Conservation (phyloP, 1,284 basidiomycete species). For the Sphagnurus paluster region DNA sequence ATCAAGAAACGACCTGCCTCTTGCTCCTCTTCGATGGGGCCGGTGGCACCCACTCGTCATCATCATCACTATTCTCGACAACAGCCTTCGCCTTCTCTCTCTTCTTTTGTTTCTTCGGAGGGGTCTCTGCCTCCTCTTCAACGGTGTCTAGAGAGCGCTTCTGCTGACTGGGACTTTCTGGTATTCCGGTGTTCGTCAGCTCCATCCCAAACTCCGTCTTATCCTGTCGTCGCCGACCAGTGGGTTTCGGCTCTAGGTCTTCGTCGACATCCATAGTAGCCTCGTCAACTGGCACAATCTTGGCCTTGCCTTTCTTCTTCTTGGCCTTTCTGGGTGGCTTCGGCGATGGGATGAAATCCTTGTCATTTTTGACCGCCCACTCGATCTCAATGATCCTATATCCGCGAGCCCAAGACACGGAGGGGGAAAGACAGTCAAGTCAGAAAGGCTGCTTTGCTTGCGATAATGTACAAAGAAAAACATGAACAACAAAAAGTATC, state of each 20-base stretch:
- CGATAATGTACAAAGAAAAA: slow-evolving; percentile 54
- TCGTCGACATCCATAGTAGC: slow-evolving; percentile 19
- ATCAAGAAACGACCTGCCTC: slow-evolving; percentile 15
- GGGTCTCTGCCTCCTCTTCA: slow-evolving; percentile 29
- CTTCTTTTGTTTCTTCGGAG: slow-evolving; percentile 36
- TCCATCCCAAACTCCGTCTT: slow-evolving; percentile 37
- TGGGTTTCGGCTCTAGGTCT: slow-evolving; percentile 9
- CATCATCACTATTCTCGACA: slow-evolving; percentile 15
- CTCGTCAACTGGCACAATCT: slow-evolving; percentile 27
- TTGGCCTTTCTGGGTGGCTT: slow-evolving; percentile 41
- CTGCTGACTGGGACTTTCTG: slow-evolving; percentile 27
- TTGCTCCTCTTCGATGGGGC: slow-evolving; percentile 22
- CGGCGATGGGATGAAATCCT: slow-evolving; percentile 62
- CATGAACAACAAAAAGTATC: slow-evolving; percentile 61
- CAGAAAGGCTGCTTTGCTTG: slow-evolving; percentile 32
- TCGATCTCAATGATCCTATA: slow-evolving; percentile 74
- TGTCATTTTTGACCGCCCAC: slow-evolving; percentile 63
- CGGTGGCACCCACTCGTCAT: slow-evolving; percentile 27
- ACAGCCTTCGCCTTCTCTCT: slow-evolving; percentile 17
- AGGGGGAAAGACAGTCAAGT: slow-evolving; percentile 27
- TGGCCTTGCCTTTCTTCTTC: slow-evolving; percentile 28
- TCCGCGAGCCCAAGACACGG: slow-evolving; percentile 21
- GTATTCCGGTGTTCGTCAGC: slow-evolving; percentile 37
- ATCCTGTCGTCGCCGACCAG: slow-evolving; percentile 15
- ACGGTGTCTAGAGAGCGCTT: slow-evolving; percentile 30